Base-by-base conservation (phyloP, 2,329 filamentous ascomycete genomes). In the Aspergillaceae sp. region DNA sequence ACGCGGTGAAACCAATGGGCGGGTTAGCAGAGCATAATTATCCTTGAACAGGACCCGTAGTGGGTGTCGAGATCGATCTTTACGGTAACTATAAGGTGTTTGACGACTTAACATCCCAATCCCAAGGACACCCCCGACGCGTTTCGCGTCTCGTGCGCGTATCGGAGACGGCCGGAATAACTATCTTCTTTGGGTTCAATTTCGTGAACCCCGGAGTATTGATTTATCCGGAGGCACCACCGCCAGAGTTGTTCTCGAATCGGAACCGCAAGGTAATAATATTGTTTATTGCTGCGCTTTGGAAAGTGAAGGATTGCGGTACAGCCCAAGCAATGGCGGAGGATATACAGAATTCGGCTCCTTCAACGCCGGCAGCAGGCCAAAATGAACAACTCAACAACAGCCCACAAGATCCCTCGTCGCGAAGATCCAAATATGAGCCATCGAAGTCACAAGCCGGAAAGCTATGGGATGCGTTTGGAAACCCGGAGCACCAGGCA, bases 391-490 rank as follows among this genome's bases (percentile, higher is more conserved):
- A 52, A 32, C 45, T 45, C n/a, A 55, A 46, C 43, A 55, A 45
- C 42, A 19, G 19, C 19, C 38, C 46, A n/a, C 42, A 51, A 11
- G 45, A 54, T 36, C 36, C 54, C 6, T 49, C 51, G 2, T 50
- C 53, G 43, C 60, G 56, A 29, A 67, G 64, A 50, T 59, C 65
- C n/a, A 69, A 65, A 51, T 61, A 68, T 54, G 68, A 71, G 43
- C 60, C 66, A 28, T 62, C 69, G 27, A 65, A 70, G 56, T 68
- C 69, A 33, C 70, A 73, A 59, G 69, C 67, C 37, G 67, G 66
- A 48, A 73, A 74, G 59, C 56, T 72, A 58, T 72, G 71, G 68
- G 70, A 72, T 43, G 69, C 68, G 29, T 71, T 73, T 49, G 69
- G 70, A 30, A 69, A 68, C 49, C 69, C 70, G 7, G 64, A 69